These are phyloP conservation scores for Ophiocordyceps sinensis DNA, from an alignment of 2,329 filamentous ascomycete genomes.

Conservation along the genomic window DNA sequence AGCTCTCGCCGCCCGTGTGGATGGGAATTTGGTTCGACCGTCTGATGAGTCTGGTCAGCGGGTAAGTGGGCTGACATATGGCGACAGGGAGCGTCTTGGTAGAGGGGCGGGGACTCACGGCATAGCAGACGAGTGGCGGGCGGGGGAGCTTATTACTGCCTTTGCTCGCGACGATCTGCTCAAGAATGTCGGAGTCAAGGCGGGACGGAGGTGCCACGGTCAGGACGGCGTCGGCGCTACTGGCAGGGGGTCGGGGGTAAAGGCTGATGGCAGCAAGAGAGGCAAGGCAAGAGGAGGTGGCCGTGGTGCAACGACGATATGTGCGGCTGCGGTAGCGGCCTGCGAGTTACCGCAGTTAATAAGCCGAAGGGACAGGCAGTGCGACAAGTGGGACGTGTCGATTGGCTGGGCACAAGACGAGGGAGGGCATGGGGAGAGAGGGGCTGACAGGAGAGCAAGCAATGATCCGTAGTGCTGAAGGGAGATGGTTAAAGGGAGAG, in stretches of 20 bases:
- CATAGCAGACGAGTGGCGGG: constrained; percentile 23
- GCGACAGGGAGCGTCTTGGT: constrained; percentile 4
- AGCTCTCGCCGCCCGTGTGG: constrained; percentile 14
- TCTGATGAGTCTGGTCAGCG: constrained; percentile 12
- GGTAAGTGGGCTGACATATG: constrained; percentile 8
- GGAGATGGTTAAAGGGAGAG: not conserved
- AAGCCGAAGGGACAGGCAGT: constrained; percentile 1
- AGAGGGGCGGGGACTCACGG: constrained; percentile 21
- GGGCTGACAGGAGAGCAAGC: constrained; percentile 1
- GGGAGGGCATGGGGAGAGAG: constrained; percentile 2
- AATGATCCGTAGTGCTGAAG: no score
- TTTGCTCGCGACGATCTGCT: constrained; percentile 31
- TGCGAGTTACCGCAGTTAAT: constrained; percentile 1
- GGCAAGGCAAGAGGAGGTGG: not conserved
- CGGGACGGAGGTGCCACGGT: constrained; percentile 7
- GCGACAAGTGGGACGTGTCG: constrained; percentile 6
- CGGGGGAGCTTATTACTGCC: constrained; percentile 14
- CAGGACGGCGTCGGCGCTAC: not conserved
- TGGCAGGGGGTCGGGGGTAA: not conserved
- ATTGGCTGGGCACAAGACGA: constrained; percentile 4
- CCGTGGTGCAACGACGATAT: constrained; percentile 1
- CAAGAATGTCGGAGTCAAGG: constrained; percentile 31
- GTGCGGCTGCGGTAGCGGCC: not conserved
- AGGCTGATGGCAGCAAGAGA: not conserved
- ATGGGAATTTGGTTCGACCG: constrained; percentile 11